A percentile compares a stretch with the other conserved stretches of the same genome.
Conservation (phyloP, 2,329 filamentous ascomycete species). For the Venturia carpophila region DNA sequence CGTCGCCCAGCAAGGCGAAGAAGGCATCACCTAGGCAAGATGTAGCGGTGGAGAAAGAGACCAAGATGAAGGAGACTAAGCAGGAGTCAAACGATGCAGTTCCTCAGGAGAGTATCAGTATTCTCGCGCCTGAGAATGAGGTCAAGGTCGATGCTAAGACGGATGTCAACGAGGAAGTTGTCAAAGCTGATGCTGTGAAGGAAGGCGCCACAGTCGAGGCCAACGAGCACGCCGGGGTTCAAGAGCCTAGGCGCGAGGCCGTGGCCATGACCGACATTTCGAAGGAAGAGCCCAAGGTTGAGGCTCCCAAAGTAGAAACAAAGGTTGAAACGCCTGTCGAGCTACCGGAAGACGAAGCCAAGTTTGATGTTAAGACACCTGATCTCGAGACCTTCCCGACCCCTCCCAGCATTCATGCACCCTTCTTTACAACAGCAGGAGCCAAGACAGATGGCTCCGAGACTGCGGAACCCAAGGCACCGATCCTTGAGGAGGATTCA, state of each 20-base stretch:
- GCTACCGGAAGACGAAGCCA: background rate
- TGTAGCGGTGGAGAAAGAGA: background rate
- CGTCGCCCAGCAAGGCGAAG: conserved; percentile 1
- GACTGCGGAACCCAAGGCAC: background rate
- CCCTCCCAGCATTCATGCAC: background rate
- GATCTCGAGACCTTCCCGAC: background rate
- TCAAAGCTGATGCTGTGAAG: background rate
- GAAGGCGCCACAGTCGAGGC: background rate
- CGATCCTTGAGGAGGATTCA: background rate
- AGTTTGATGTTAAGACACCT: background rate
- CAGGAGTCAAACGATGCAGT: background rate
- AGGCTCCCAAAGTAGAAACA: background rate
- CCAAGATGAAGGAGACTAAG: background rate
- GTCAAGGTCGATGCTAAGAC: background rate
- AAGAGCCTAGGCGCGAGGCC: background rate
- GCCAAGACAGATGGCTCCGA: background rate
- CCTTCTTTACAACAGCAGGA: background rate
- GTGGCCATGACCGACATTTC: background rate
- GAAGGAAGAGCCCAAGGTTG: background rate
- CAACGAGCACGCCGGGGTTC: background rate
- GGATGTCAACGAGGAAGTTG: background rate
- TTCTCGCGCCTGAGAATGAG: background rate
- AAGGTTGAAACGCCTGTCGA: background rate
- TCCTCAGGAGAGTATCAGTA: background rate
- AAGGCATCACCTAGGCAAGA: background rate